Conservation (phyloP, 176 grass and related monocot genomes). For the Lolium perenne region DNA sequence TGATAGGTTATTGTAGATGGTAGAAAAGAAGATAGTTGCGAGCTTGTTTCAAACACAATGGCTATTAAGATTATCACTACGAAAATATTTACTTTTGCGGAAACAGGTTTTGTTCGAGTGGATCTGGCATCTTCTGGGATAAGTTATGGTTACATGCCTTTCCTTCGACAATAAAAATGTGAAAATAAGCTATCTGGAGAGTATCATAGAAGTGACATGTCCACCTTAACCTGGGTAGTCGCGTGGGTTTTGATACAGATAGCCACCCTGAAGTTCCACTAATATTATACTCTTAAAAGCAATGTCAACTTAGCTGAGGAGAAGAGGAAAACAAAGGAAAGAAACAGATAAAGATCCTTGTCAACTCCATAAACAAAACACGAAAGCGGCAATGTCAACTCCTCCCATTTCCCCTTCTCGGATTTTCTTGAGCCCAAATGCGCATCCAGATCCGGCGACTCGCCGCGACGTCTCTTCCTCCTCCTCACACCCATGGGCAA, state of each 20-base stretch:
- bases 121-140: too few relatives aligned
- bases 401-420: neutral
- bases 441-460: conserved; percentile 47
- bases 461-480: neutral
- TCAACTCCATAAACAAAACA: conserved; percentile 60
- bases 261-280: neutral
- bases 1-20: too few relatives aligned
- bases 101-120: too few relatives aligned
- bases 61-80: too few relatives aligned
- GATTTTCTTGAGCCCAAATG: conserved; percentile 41
- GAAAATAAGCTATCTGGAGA: neutral
- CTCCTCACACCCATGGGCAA: conserved; percentile 43
- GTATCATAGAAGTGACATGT: neutral
- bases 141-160: too few relatives aligned
- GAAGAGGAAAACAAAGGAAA: neutral
- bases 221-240: neutral
- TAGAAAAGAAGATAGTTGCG: too few relatives aligned
- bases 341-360: conserved; percentile 41
- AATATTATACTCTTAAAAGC: neutral
- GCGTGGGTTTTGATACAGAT: neutral
- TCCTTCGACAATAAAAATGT: too few relatives aligned
- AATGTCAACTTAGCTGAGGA: conserved; percentile 47
- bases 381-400: conserved; percentile 45
- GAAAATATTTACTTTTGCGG: too few relatives aligned
- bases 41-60: too few relatives aligned